These are phyloP conservation scores for Suillus plorans DNA, from an alignment of 768 basidiomycete genomes.

Conservation along the genomic window DNA sequence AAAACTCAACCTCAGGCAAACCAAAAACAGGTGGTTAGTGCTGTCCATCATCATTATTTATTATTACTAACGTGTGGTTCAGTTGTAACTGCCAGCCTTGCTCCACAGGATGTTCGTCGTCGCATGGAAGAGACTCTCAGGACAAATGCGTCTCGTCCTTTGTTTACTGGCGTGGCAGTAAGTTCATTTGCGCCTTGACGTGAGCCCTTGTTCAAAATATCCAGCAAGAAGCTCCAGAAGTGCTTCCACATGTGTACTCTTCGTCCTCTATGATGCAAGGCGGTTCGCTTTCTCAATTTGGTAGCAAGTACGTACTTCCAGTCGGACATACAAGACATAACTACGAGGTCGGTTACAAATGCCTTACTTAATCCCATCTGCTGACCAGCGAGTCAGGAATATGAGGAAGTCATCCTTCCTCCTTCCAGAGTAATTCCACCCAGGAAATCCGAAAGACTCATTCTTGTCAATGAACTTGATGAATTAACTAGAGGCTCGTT, in stretches of 20 bases:
- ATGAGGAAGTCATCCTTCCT: slow-evolving; percentile 88
- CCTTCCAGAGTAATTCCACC: slow-evolving; percentile 80
- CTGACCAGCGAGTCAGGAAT: slow-evolving; percentile 51
- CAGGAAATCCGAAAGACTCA: slow-evolving; percentile 64
- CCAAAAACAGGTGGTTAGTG: neutral
- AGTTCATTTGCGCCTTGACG: slow-evolving; percentile 14
- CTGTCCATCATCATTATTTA: neutral
- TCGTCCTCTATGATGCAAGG: slow-evolving; percentile 58
- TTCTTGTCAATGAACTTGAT: slow-evolving; percentile 73
- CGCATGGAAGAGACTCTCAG: slow-evolving; percentile 63
- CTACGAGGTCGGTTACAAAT: slow-evolving; percentile 52
- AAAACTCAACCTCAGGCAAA: neutral
- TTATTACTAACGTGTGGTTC: neutral
- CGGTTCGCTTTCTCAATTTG: slow-evolving; percentile 67
- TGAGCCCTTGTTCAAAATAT: slow-evolving; percentile 11
- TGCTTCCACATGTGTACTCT: slow-evolving; percentile 88
- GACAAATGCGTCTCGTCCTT: slow-evolving; percentile 62
- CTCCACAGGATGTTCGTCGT: slow-evolving; percentile 48
- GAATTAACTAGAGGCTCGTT: slow-evolving; percentile 80
- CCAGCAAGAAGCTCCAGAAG: slow-evolving; percentile 55
- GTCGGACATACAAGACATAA: slow-evolving; percentile 72
- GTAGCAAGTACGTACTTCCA: slow-evolving; percentile 80
- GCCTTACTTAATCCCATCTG: neutral
- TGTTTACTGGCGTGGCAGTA: slow-evolving; percentile 60
- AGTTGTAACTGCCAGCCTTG: slow-evolving; percentile 30